These are phyloP conservation scores for Rhododendron molle DNA, from an alignment of 148 eudicot genomes.

Conservation along the genomic window DNA sequence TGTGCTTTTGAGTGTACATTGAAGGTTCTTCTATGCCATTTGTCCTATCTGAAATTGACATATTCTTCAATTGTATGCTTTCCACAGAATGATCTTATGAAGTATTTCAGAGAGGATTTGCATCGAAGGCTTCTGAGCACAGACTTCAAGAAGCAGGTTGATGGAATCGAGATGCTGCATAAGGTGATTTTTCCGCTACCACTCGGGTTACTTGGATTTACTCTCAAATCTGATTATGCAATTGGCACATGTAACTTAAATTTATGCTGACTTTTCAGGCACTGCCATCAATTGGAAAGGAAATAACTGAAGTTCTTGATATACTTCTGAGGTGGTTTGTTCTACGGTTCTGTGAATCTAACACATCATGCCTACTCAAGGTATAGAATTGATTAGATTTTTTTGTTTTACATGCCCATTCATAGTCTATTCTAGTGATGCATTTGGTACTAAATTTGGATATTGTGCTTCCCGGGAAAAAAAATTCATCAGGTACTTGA, in stretches of 20 bases:
- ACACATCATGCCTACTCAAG: slow-evolving; percentile 92
- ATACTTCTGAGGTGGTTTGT: slow-evolving; percentile 92
- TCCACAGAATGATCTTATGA: slow-evolving; percentile 69
- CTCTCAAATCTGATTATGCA: slow-evolving; percentile 8
- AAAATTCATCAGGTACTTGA: slow-evolving; percentile 60
- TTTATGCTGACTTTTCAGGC: slow-evolving; percentile 41
- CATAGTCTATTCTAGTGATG: not conserved
- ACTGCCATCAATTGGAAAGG: slow-evolving; percentile 73
- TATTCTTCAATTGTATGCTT: not conserved
- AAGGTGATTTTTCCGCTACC: slow-evolving; percentile 43
- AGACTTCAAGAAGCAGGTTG: slow-evolving; percentile 94
- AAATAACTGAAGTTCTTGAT: slow-evolving; percentile 81
- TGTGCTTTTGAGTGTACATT: slow-evolving; percentile 2
- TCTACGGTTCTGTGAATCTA: slow-evolving; percentile 84
- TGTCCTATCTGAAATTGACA: not conserved
- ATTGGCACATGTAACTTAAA: slow-evolving; percentile 13
- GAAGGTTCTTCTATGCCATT: not conserved
- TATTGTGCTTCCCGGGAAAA: not conserved
- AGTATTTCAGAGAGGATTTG: slow-evolving; percentile 87
- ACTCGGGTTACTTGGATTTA: not conserved
- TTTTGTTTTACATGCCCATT: not conserved
- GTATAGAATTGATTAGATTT: slow-evolving; percentile 22
- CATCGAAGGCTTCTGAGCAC: slow-evolving; percentile 79
- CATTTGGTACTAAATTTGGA: not conserved
- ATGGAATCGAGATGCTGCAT: slow-evolving; percentile 95